Evolutionary conservation across 2,329 filamentous ascomycete genomes (phyloP).

Genomic region (Thielaviopsis populi): DNA sequence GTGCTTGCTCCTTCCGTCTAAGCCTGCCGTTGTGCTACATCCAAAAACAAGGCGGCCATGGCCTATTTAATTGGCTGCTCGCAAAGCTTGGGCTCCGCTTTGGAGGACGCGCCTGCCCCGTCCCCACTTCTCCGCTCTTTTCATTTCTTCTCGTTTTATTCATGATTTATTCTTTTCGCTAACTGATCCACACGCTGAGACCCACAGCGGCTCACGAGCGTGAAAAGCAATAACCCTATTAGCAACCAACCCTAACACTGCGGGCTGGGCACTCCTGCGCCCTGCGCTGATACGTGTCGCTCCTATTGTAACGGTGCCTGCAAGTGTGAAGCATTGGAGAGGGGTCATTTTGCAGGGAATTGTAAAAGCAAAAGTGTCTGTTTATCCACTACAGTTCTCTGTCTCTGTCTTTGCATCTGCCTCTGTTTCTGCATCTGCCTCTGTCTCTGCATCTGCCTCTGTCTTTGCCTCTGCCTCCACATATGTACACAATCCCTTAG

Average conservation of each 20-base stretch:
- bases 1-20: conserved; percentile 1
- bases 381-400: not conserved
- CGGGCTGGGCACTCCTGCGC: not conserved
- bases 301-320: not conserved
- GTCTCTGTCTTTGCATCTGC: too few relatives aligned
- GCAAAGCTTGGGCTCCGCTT: not conserved
- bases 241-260: not conserved
- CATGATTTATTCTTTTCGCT: not conserved
- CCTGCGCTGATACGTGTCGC: not conserved
- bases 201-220: too few relatives aligned
- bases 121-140: not conserved
- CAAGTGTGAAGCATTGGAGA: not conserved
- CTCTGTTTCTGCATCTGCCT: too few relatives aligned
- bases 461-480: too few relatives aligned
- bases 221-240: too few relatives aligned
- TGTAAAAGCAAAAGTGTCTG: not conserved
- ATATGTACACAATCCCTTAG: conserved; percentile 9
- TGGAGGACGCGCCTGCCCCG: not conserved
- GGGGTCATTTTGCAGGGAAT: not conserved
- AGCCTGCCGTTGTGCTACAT: conserved; percentile 2
- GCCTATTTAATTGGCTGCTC: not conserved
- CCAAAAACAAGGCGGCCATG: not conserved
- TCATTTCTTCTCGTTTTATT: not conserved
- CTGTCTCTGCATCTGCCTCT: too few relatives aligned
- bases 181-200: not conserved